phyloP scores from a whole-genome alignment of 768 basidiomycete species.

The Rhodosporidiobolus odoratus region DNA sequence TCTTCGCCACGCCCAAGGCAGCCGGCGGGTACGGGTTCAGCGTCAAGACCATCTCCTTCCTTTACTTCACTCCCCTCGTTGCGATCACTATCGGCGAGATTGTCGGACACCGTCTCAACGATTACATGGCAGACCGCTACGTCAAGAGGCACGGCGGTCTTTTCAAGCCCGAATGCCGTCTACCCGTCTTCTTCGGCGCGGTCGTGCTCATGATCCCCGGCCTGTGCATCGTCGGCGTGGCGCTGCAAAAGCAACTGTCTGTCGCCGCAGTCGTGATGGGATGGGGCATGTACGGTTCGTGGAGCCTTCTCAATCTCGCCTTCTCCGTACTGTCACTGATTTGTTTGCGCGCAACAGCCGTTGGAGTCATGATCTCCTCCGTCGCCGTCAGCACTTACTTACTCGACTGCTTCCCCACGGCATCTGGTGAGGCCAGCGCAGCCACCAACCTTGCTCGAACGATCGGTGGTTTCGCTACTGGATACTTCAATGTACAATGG shows the following conservation, averaged over 20 bases:
- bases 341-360: no score
- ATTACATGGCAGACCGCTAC: constrained; percentile 21
- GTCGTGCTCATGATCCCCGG: constrained; percentile 33
- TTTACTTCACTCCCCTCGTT: constrained; percentile 39
- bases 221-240: constrained; percentile 27
- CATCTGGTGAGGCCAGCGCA: constrained; percentile 23
- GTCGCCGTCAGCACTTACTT: constrained; percentile 33
- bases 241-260: constrained; percentile 12
- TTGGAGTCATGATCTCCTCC: constrained; percentile 32
- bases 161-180: constrained; percentile 33
- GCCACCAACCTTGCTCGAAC: constrained; percentile 30
- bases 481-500: constrained; percentile 34
- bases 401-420: constrained; percentile 32
- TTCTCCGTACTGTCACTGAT: no score
- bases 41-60: constrained; percentile 18
- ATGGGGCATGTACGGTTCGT: constrained; percentile 37
- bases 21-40: constrained; percentile 20
- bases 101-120: constrained; percentile 36
- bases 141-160: constrained; percentile 18
- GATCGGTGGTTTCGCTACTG: constrained; percentile 6
- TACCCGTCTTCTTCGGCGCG: constrained; percentile 21
- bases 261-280: constrained; percentile 29
- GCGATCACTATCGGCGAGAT: constrained; percentile 32
- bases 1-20: constrained; percentile 9
- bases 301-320: no score